A percentile compares a stretch with the other conserved stretches of the same genome.
Evolutionary conservation across 305 asterid genomes (phyloP).

Genomic region (Rubia balearica): DNA sequence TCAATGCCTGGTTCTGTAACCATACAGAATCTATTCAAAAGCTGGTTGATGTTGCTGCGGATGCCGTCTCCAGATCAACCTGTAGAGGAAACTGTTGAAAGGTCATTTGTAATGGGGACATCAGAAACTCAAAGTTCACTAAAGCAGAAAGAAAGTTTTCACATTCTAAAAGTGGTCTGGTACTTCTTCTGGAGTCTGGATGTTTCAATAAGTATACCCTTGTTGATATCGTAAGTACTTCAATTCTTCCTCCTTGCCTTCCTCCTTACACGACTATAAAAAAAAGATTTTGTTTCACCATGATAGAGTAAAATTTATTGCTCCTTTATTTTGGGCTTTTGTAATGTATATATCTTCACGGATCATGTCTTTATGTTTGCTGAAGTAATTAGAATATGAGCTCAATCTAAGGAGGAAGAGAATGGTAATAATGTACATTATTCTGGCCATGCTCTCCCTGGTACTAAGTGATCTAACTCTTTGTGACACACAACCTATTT

Average conservation of each 20-base stretch:
- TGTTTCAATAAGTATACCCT: constrained; percentile 61
- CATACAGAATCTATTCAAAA: constrained; percentile 61
- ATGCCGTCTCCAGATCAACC: constrained; percentile 39
- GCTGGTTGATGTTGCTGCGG: constrained; percentile 67
- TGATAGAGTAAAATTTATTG: background rate
- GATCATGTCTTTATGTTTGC: background rate
- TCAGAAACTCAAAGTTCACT: constrained; percentile 29
- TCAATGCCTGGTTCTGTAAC: constrained; percentile 47
- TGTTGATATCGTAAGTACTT: constrained; percentile 64
- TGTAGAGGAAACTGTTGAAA: constrained; percentile 36
- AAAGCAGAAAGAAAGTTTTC: constrained; percentile 37
- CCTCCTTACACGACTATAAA: background rate
- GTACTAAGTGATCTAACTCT: background rate
- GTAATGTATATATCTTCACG: background rate
- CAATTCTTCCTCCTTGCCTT: constrained; percentile 1
- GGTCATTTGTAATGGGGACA: constrained; percentile 35
- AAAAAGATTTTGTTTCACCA: background rate
- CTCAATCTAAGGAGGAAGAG: background rate
- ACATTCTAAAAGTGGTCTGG: constrained; percentile 42
- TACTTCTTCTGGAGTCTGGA: constrained; percentile 54
- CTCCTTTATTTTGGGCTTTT: background rate
- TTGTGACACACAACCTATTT: background rate
- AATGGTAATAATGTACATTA: background rate
- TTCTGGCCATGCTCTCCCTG: background rate
- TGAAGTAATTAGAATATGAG: background rate